phyloP scores from a whole-genome alignment of 1,284 basidiomycete genomes.

The Rhodotorula sp. region DNA sequence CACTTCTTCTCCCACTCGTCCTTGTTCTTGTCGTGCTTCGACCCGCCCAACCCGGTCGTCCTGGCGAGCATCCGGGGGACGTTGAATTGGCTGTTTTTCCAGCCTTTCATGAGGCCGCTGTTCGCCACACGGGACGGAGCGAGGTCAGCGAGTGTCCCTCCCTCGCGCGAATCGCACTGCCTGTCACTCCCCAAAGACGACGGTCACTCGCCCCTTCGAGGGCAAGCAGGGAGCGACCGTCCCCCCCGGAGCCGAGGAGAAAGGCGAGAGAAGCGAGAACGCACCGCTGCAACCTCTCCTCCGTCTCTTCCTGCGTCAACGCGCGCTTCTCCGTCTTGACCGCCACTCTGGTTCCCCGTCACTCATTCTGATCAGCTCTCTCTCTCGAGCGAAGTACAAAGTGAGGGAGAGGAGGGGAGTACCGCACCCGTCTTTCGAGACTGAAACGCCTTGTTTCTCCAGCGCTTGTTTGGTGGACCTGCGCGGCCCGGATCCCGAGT shows the following conservation, averaged over 20 bases:
- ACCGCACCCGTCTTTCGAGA: conserved; percentile 28
- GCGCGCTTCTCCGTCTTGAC: conserved; percentile 33
- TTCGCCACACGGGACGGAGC: not conserved
- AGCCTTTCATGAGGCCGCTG: conserved; percentile 33
- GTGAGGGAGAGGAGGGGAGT: too few species aligned
- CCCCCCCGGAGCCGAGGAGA: too few species aligned
- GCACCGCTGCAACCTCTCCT: conserved; percentile 25
- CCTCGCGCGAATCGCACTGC: not conserved
- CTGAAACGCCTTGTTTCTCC: conserved; percentile 23
- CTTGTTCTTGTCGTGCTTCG: conserved; percentile 35
- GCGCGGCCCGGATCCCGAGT: not conserved
- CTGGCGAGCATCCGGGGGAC: conserved; percentile 31
- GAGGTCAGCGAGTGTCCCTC: not conserved
- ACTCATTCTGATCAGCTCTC: not conserved
- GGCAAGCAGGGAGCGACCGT: not conserved
- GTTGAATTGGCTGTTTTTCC: conserved; percentile 33
- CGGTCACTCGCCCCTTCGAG: not conserved
- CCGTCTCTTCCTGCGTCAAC: conserved; percentile 32
- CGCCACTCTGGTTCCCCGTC: conserved; percentile 5
- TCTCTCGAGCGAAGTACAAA: too few species aligned
- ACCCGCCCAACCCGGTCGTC: conserved; percentile 29
- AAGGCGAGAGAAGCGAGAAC: not conserved
- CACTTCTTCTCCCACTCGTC: conserved; percentile 31
- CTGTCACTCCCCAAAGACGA: not conserved
- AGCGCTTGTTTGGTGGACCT: conserved; percentile 21